Base-by-base conservation (phyloP, 176 grass and related monocot genomes). In the Poa pratensis region DNA sequence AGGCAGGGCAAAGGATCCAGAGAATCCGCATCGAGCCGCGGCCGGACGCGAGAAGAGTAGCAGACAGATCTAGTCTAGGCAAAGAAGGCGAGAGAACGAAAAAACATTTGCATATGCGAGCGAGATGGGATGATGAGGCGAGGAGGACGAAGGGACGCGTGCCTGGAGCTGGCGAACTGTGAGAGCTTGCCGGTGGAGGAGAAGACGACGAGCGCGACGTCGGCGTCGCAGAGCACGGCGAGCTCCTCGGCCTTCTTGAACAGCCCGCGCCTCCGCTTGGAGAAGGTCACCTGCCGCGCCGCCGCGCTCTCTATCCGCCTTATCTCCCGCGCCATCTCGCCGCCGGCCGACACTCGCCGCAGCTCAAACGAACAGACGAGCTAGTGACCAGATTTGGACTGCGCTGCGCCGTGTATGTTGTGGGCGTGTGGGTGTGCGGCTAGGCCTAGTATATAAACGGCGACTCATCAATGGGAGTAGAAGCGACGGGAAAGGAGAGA, bases 211-310 rank as follows among this genome's bases (percentile, higher is more conserved):
- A 97, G 94, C 18, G 86, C 92, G 76, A 97, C 90, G 77, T 97
- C 94, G 65, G 92, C 92, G 79, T 97, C 94, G 86, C 94, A 97
- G 58, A 97, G 94, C 77, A 97, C 90, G 5, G 88, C 80, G 54
- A 97, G 92, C 86, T 97, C 94, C 86, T 97, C 92, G 63, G 94
- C 94, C 86, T 97, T 97, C 90, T 97, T 97, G 92, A 89, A 94
- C 79, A 97, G 83, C 54, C 95, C 95, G 75, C 93, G 87, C 43
- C 92, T 87, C 57, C 95, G 72, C 92, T 97, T 94, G 20, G 95
- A 97, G 86, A 91, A 97, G 76, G 90, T 97, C 9, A 97, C 95
- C 91, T 97, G 95, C 86, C 95, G 84, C 69, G 95, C 95, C 37
- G 95, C 84, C 55, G 87, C 86, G 90, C 85, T 97, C 81, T 94